A percentile compares a stretch with the other conserved stretches of the same genome.
These are phyloP conservation scores for Colletotrichum sp. DNA, from an alignment of 2,329 filamentous ascomycete species.

Conservation along the genomic window DNA sequence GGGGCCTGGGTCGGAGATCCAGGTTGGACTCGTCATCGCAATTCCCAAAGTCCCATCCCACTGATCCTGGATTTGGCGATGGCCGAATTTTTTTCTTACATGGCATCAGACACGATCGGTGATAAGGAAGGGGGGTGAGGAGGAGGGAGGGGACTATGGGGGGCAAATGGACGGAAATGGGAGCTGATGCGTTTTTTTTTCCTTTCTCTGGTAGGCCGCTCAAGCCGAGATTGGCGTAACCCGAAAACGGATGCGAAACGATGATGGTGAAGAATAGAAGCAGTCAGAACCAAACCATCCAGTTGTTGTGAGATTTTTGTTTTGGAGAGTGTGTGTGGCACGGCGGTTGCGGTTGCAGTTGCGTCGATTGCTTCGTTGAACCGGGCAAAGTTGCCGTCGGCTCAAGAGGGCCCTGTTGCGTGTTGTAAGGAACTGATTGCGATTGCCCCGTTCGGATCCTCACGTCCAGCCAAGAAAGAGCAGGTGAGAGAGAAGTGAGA, in stretches of 20 bases:
- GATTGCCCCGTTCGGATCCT: background rate
- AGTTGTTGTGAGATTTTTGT: background rate
- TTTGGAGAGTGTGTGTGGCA: background rate
- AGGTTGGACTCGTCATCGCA: slow-evolving; percentile 7
- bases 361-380: background rate
- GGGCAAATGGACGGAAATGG: background rate
- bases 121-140: background rate
- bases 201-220: background rate
- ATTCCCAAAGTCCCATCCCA: background rate
- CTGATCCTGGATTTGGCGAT: background rate
- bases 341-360: background rate
- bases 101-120: background rate
- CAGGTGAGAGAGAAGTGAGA: background rate
- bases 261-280: background rate
- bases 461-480: background rate
- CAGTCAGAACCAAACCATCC: background rate
- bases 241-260: slow-evolving; percentile 1
- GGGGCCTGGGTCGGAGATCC: background rate
- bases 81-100: background rate
- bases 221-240: background rate
- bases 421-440: background rate
- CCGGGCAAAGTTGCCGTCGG: background rate
- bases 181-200: background rate
- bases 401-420: background rate
- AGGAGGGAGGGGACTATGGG: background rate